Evolutionary conservation across 1,284 basidiomycete genomes (phyloP).

Genomic region (Xerocomus nothofagi): DNA sequence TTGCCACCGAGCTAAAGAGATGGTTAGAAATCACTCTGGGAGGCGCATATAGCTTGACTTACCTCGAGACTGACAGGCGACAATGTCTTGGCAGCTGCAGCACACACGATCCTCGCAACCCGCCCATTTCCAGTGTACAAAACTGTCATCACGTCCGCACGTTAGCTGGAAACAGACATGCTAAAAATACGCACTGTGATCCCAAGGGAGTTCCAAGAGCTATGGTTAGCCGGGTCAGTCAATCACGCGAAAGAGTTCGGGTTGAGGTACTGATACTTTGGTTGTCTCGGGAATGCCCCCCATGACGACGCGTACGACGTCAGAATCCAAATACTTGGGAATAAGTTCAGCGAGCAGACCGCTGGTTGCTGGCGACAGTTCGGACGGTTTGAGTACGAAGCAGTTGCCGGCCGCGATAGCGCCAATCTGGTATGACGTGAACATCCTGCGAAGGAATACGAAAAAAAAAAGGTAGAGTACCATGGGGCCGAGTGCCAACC

Average conservation of each 20-base stretch:
- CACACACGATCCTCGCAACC: slow-evolving; percentile 77
- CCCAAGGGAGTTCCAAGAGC: slow-evolving; percentile 83
- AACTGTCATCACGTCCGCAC: slow-evolving; percentile 38
- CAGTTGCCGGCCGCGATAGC: slow-evolving; percentile 84
- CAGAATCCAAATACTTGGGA: slow-evolving; percentile 79
- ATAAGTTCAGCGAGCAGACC: slow-evolving; percentile 72
- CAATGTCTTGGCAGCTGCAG: slow-evolving; percentile 83
- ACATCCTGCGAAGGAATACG: not conserved
- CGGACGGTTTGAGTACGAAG: slow-evolving; percentile 78
- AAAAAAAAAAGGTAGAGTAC: slow-evolving; percentile 37
- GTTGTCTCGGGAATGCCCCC: slow-evolving; percentile 78
- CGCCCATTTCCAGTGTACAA: slow-evolving; percentile 62
- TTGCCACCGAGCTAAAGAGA: slow-evolving; percentile 50
- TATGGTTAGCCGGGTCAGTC: slow-evolving; percentile 26
- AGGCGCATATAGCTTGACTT: not conserved
- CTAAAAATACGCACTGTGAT: slow-evolving; percentile 64
- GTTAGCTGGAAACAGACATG: not conserved
- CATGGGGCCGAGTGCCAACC: slow-evolving; percentile 52
- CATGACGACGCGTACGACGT: slow-evolving; percentile 71
- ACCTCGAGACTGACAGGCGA: slow-evolving; percentile 84
- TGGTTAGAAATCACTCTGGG: not conserved
- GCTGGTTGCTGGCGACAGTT: slow-evolving; percentile 67
- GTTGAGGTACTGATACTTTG: slow-evolving; percentile 44
- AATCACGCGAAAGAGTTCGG: not conserved
- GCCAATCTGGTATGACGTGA: slow-evolving; percentile 42